phyloP scores from a whole-genome alignment of 2,329 filamentous ascomycete species.

The Didymella segeticola region DNA sequence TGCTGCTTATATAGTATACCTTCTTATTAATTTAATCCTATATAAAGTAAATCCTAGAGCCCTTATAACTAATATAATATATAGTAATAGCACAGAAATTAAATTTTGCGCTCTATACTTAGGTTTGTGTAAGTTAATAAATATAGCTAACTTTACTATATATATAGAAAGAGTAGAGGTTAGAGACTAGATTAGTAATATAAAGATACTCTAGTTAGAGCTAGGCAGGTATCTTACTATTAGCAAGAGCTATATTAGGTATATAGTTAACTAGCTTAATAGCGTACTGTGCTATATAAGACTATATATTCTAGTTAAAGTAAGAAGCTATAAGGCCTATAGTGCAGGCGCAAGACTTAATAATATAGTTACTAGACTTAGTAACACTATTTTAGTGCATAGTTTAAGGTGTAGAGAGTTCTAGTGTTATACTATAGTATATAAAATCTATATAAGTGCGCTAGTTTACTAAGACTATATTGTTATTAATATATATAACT shows the following conservation, averaged over 20 bases:
- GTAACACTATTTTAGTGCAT: background rate
- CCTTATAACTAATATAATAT: background rate
- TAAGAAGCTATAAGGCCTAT: background rate
- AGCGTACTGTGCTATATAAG: background rate
- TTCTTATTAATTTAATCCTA: background rate
- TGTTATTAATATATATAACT: background rate
- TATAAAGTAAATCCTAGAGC: background rate
- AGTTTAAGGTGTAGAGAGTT: background rate
- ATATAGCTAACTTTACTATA: background rate
- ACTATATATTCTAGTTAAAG: background rate
- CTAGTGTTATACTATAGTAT: background rate
- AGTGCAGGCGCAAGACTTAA: background rate
- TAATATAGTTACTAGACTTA: background rate
- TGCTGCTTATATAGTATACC: background rate
- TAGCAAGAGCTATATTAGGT: background rate
- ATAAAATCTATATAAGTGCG: background rate
- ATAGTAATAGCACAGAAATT: background rate
- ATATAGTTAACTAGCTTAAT: background rate
- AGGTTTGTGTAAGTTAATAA: background rate
- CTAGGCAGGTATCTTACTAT: background rate
- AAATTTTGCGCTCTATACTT: background rate
- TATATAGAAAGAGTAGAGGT: background rate
- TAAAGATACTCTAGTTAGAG: background rate
- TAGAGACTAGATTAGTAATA: background rate
- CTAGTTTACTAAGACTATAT: background rate